Evolutionary conservation across 208 protist species (phyloP).

Genomic region (Leishmania lainsoni): DNA sequence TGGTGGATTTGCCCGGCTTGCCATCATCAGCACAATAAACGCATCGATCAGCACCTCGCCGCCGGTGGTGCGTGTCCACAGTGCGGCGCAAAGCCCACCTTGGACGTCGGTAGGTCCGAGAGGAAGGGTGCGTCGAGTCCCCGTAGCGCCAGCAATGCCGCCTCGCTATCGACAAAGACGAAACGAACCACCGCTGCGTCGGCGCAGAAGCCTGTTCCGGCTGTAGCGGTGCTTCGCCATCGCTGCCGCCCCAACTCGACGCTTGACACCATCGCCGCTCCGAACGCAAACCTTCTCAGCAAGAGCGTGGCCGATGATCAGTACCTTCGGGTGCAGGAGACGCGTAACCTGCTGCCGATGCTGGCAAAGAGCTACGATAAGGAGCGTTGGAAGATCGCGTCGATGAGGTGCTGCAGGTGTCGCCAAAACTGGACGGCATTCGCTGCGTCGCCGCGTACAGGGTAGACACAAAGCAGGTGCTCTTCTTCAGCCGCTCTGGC

Average conservation of each 20-base stretch:
- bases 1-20: slow-evolving; percentile 81
- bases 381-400: slow-evolving; percentile 53
- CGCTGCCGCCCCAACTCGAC: slow-evolving; percentile 62
- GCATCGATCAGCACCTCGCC: slow-evolving; percentile 79
- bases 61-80: slow-evolving; percentile 71
- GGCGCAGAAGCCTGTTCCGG: background rate
- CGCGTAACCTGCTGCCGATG: slow-evolving; percentile 87
- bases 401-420: slow-evolving; percentile 63
- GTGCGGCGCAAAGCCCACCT: slow-evolving; percentile 49
- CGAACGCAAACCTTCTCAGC: slow-evolving; percentile 67
- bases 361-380: slow-evolving; percentile 82
- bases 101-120: background rate
- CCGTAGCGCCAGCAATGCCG: background rate
- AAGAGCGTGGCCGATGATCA: slow-evolving; percentile 74
- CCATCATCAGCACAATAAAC: slow-evolving; percentile 57
- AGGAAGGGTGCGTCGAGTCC: background rate
- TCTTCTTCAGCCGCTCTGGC: slow-evolving; percentile 86
- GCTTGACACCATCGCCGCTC: slow-evolving; percentile 35
- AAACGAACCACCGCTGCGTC: background rate
- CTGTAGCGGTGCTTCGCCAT: slow-evolving; percentile 35
- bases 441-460: slow-evolving; percentile 85
- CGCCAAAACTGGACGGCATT: slow-evolving; percentile 92
- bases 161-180: background rate
- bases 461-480: slow-evolving; percentile 35
- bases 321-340: slow-evolving; percentile 63